These are phyloP conservation scores for Rhododendron kiyosumense DNA, from an alignment of 148 eudicot species.

Conservation along the genomic window DNA sequence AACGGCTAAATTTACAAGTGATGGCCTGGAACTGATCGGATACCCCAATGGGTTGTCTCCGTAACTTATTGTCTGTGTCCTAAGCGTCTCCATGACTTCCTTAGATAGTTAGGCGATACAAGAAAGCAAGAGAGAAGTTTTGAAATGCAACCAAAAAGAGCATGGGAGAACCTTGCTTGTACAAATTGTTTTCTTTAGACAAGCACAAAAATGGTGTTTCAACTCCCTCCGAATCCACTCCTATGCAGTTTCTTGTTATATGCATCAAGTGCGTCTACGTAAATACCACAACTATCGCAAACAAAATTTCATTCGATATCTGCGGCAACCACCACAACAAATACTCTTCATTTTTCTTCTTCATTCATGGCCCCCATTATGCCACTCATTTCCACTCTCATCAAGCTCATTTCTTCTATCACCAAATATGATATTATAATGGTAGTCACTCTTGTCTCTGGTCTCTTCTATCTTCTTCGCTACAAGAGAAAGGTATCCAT, in stretches of 20 bases:
- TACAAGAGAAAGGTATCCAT: slow-evolving; percentile 6
- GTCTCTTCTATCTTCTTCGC: neutral
- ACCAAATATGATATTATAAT: neutral
- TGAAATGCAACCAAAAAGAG: neutral
- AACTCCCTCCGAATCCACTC: neutral
- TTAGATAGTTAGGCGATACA: neutral
- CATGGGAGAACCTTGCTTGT: neutral
- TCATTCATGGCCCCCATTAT: slow-evolving; percentile 3
- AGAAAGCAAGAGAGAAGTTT: slow-evolving; percentile 3
- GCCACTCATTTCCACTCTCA: neutral
- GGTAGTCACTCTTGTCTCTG: neutral
- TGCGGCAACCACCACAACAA: neutral
- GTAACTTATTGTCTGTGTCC: neutral
- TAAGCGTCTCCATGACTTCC: too few species aligned
- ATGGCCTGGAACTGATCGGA: too few species aligned
- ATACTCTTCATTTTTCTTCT: neutral
- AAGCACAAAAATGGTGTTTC: slow-evolving; percentile 13
- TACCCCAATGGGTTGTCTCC: neutral
- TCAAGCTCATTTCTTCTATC: neutral
- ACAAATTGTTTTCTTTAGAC: neutral
- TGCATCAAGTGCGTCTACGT: too few species aligned
- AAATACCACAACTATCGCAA: too few species aligned
- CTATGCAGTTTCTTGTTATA: too few species aligned
- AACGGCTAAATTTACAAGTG: neutral
- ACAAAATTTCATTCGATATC: too few species aligned